A percentile compares a stretch with the other conserved stretches of the same genome.
These are phyloP conservation scores for Ganoderma multipileum DNA, from an alignment of 1,284 basidiomycete genomes.

Conservation along the genomic window DNA sequence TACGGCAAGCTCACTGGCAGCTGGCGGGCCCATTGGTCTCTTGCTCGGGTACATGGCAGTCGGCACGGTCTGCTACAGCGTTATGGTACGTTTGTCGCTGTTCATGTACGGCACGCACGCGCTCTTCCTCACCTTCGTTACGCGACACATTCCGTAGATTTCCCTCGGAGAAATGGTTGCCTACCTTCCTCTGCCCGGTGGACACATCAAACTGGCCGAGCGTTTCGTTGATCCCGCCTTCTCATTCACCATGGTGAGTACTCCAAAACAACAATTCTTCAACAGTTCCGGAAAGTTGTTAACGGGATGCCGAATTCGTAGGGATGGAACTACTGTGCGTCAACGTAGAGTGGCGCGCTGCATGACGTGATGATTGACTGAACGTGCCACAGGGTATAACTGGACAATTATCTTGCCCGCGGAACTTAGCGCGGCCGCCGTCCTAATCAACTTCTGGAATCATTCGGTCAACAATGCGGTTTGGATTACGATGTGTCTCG, in stretches of 20 bases:
- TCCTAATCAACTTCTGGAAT: constrained; percentile 71
- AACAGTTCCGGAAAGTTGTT: neutral
- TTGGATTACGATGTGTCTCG: constrained; percentile 70
- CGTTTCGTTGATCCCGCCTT: constrained; percentile 77
- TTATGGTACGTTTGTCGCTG: constrained; percentile 40
- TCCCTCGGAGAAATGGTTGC: constrained; percentile 70
- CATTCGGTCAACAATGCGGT: constrained; percentile 57
- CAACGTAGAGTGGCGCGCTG: no score
- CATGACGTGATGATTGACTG: no score
- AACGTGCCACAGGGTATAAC: constrained; percentile 49
- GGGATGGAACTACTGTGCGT: constrained; percentile 70
- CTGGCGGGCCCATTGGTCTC: constrained; percentile 68
- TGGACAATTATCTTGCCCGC: constrained; percentile 63
- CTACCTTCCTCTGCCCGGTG: constrained; percentile 72
- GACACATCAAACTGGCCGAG: constrained; percentile 72
- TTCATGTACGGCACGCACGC: neutral
- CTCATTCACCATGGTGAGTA: constrained; percentile 62
- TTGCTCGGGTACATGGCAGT: constrained; percentile 67
- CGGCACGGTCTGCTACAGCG: constrained; percentile 66
- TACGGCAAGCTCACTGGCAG: constrained; percentile 58
- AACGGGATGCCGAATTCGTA: constrained; percentile 6
- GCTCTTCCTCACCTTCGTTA: constrained; percentile 20
- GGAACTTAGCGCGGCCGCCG: constrained; percentile 70
- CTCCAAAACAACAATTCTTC: neutral
- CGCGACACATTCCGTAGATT: constrained; percentile 36